Evolutionary conservation across 345 rosid species (phyloP).

Genomic region (Murraya koenigii): DNA sequence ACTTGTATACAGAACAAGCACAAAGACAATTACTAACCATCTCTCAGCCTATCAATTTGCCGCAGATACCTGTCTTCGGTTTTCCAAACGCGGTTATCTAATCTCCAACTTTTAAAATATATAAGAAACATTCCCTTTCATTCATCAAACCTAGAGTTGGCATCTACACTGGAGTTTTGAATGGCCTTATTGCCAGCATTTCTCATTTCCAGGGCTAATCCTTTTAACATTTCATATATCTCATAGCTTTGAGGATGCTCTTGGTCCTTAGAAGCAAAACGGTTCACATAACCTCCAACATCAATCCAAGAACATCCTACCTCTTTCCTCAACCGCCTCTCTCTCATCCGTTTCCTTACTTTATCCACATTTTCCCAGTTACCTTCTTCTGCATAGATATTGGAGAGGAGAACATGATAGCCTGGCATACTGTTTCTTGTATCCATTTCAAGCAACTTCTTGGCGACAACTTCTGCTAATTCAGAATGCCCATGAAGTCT

Average conservation of each 20-base stretch:
- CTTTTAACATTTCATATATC: slow-evolving; percentile 53
- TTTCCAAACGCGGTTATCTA: background rate
- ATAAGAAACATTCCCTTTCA: background rate
- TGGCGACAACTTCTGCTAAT: slow-evolving; percentile 59
- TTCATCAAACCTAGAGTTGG: slow-evolving; percentile 1
- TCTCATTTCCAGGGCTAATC: slow-evolving; percentile 53
- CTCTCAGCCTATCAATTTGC: slow-evolving; percentile 5
- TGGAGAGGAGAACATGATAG: slow-evolving; percentile 82
- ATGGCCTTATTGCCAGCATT: slow-evolving; percentile 21
- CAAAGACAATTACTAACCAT: background rate
- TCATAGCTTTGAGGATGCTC: slow-evolving; percentile 50
- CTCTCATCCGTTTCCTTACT: slow-evolving; percentile 75
- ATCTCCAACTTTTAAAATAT: background rate
- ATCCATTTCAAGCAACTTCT: slow-evolving; percentile 51
- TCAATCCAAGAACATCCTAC: slow-evolving; percentile 78
- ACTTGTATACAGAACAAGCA: background rate
- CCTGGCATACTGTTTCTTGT: slow-evolving; percentile 42
- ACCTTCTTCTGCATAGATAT: slow-evolving; percentile 77
- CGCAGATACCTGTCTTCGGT: background rate
- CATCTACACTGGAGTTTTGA: background rate
- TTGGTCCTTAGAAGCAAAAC: slow-evolving; percentile 64
- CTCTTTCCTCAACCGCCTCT: slow-evolving; percentile 67
- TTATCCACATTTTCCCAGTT: slow-evolving; percentile 64
- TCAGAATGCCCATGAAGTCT: slow-evolving; percentile 61
- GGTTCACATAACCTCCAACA: slow-evolving; percentile 48